phyloP scores from a whole-genome alignment of 169 alveolate genomes.

The Eimeria praecox region DNA sequence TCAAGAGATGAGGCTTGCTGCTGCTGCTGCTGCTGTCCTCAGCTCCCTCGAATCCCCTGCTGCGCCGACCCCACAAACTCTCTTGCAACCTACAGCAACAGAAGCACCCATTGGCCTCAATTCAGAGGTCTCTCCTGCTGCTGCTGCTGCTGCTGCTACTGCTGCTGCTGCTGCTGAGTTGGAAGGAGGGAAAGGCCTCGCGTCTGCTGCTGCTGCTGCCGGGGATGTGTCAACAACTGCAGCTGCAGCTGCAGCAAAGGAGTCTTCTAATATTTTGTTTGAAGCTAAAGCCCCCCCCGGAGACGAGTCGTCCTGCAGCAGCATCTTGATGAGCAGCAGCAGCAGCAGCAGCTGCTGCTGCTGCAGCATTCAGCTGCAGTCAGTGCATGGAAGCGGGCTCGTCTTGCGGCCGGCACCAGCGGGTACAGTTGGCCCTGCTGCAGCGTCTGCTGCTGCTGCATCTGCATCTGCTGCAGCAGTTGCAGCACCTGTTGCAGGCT shows the following conservation, averaged over 20 bases:
- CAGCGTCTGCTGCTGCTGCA: conserved; percentile 33
- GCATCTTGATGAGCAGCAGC: not conserved
- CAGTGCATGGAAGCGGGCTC: not conserved
- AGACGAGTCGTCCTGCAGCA: not conserved
- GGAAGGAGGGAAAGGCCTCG: not conserved
- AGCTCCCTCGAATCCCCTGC: not conserved
- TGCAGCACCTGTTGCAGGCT: not conserved
- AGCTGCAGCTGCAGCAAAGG: not conserved
- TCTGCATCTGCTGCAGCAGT: not conserved
- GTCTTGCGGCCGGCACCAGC: not conserved
- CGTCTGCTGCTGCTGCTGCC: conserved; percentile 3
- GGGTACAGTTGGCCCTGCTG: conserved; percentile 18
- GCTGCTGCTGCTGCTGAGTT: conserved; percentile 2
- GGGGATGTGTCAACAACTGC: not conserved
- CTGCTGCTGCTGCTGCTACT: conserved; percentile 3
- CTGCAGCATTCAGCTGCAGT: not conserved
- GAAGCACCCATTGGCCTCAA: not conserved
- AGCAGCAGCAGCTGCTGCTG: not conserved
- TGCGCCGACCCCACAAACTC: not conserved
- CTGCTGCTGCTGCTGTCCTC: conserved; percentile 43
- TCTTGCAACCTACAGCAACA: not conserved
- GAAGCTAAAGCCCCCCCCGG: not conserved
- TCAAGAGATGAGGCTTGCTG: not conserved
- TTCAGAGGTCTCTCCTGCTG: not conserved
- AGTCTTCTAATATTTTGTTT: not conserved